Evolutionary conservation across 352 stramenopile genomes (phyloP).

Genomic region (Phytophthora tubulina): DNA sequence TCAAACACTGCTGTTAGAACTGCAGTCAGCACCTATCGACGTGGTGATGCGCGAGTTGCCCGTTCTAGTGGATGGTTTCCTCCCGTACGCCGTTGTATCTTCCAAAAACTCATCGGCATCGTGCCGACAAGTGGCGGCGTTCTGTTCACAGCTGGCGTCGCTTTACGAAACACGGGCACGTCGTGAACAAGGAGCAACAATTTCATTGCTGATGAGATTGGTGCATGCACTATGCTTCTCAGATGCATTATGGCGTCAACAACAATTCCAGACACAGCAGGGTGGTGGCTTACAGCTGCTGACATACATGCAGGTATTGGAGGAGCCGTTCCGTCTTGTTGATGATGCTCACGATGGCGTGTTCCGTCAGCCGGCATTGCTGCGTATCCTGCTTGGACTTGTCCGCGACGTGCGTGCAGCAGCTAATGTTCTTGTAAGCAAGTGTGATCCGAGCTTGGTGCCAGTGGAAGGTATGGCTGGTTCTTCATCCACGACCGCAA

Average conservation of each 20-base stretch:
- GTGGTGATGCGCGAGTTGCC: constrained; percentile 44
- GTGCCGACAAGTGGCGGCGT: constrained; percentile 33
- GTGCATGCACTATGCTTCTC: constrained; percentile 61
- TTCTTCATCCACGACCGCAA: constrained; percentile 35
- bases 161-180: constrained; percentile 49
- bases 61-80: constrained; percentile 44
- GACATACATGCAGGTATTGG: constrained; percentile 57
- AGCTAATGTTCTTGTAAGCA: constrained; percentile 53
- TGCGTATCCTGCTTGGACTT: constrained; percentile 53
- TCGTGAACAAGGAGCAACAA: constrained; percentile 37
- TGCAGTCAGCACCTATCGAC: constrained; percentile 48
- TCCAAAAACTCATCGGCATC: constrained; percentile 17
- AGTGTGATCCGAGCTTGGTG: constrained; percentile 50
- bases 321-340: constrained; percentile 66
- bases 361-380: constrained; percentile 48
- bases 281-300: constrained; percentile 35
- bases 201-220: constrained; percentile 47
- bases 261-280: constrained; percentile 39
- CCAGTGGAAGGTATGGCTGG: constrained; percentile 32
- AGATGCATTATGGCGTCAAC: constrained; percentile 48
- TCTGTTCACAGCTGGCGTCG: constrained; percentile 47
- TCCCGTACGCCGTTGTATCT: constrained; percentile 42
- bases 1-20: constrained; percentile 33
- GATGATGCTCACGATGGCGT: constrained; percentile 51
- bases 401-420: constrained; percentile 53